Conservation (phyloP, 2,329 filamentous ascomycete genomes). For the Microdochium paspali region DNA sequence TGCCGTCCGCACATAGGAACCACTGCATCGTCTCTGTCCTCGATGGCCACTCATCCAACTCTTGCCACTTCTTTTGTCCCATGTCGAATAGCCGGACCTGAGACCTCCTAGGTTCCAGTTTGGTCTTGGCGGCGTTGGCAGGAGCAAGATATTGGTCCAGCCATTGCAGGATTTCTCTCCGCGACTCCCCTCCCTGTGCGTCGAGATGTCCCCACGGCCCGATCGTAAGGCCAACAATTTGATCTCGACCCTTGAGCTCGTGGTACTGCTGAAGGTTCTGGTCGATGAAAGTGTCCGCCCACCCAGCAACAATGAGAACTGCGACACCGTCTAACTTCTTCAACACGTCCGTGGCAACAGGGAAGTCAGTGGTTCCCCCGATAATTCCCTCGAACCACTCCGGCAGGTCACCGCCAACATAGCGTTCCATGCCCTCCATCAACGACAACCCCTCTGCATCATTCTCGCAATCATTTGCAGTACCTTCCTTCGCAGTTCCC, state of each 20-base stretch:
- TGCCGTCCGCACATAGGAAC: not conserved
- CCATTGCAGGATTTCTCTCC: constrained; percentile 4
- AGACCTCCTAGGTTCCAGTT: not conserved
- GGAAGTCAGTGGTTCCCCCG: not conserved
- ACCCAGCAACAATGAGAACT: constrained; percentile 7
- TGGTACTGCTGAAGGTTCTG: constrained; percentile 9
- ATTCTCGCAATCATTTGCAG: not conserved
- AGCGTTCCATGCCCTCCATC: not conserved
- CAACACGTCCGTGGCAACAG: constrained; percentile 5
- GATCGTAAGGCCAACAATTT: constrained; percentile 7
- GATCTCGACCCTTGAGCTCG: constrained; percentile 4
- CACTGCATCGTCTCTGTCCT: not conserved
- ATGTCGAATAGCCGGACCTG: constrained; percentile 7
- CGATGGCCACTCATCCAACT: constrained; percentile 4
- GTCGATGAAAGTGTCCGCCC: constrained; percentile 9
- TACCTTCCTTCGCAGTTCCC: constrained; percentile 4
- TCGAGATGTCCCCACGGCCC: constrained; percentile 9
- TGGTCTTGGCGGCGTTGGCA: constrained; percentile 3
- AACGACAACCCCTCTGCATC: not conserved
- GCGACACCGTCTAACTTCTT: constrained; percentile 6
- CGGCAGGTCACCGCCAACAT: constrained; percentile 1
- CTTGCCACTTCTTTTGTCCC: constrained; percentile 7
- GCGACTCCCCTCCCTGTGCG: not conserved
- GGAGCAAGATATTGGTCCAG: constrained; percentile 2
- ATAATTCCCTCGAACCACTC: constrained; percentile 4